phyloP scores from a whole-genome alignment of 1,284 basidiomycete species.

The Cryptococcus neoformans region DNA sequence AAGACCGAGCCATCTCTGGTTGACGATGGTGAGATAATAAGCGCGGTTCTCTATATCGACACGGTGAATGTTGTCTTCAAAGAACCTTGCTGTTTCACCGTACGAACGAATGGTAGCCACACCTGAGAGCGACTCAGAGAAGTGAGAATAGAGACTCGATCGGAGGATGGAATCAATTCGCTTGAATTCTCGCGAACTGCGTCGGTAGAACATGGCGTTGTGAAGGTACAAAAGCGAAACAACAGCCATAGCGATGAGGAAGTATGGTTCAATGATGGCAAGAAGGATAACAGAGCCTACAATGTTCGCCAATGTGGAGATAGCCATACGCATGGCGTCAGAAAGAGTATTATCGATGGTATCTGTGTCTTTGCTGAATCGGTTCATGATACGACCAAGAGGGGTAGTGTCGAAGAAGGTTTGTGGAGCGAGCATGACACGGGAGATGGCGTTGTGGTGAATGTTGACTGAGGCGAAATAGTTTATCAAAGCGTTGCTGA shows the following conservation, averaged over 20 bases:
- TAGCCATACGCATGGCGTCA: conserved; percentile 73
- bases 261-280: conserved; percentile 74
- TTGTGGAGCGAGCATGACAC: conserved; percentile 72
- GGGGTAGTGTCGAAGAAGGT: conserved; percentile 89
- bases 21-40: conserved; percentile 68
- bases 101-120: conserved; percentile 86
- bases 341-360: conserved; percentile 69
- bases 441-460: conserved; percentile 58
- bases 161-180: conserved; percentile 46
- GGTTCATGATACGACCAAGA: conserved; percentile 67
- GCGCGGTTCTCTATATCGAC: conserved; percentile 87
- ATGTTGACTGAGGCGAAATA: conserved; percentile 63
- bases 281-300: conserved; percentile 65
- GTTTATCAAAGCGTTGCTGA: conserved; percentile 51
- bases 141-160: conserved; percentile 73
- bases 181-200: conserved; percentile 86
- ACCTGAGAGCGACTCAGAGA: conserved; percentile 83
- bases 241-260: conserved; percentile 67
- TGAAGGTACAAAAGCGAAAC: conserved; percentile 57
- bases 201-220: conserved; percentile 76
- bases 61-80: conserved; percentile 67
- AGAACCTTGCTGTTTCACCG: conserved; percentile 66
- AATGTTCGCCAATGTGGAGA: conserved; percentile 38
- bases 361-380: conserved; percentile 63
- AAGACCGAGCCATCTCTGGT: conserved; percentile 80